phyloP scores from a whole-genome alignment of 768 basidiomycete genomes.

The Tulasnella calospora region DNA sequence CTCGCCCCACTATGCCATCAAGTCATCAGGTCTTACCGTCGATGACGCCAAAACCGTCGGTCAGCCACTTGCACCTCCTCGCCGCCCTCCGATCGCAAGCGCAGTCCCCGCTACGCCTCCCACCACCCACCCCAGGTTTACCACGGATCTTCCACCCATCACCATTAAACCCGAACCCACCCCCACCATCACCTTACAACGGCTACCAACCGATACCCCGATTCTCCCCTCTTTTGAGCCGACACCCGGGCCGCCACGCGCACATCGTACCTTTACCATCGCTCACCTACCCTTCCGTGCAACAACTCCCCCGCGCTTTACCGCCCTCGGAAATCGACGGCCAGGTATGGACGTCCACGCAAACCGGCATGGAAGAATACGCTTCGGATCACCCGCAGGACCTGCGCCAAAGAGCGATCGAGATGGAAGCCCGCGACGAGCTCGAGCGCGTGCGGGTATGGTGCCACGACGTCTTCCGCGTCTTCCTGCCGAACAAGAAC shows the following conservation, averaged over 20 bases:
- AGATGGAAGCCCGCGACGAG: conserved; percentile 2
- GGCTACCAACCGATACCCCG: neutral
- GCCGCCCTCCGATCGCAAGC: neutral
- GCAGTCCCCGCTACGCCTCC: neutral
- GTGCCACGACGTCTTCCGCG: neutral
- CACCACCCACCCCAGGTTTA: neutral
- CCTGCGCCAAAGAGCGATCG: neutral
- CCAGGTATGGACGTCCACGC: neutral
- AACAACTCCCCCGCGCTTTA: neutral
- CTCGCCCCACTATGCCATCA: neutral
- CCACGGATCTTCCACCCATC: neutral
- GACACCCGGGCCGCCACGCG: neutral
- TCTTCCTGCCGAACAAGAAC: neutral
- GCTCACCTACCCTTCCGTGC: neutral
- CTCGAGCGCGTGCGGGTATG: neutral
- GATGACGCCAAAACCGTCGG: neutral
- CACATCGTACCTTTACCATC: neutral
- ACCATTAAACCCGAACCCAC: neutral
- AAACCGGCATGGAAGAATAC: neutral
- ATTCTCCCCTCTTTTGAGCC: neutral
- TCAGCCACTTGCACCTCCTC: neutral
- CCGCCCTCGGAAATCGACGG: neutral
- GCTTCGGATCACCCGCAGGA: neutral
- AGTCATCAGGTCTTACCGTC: neutral
- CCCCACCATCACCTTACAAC: neutral